phyloP scores from a whole-genome alignment of 495 filamentous ascomycete genomes.

The Xylaria venustula region DNA sequence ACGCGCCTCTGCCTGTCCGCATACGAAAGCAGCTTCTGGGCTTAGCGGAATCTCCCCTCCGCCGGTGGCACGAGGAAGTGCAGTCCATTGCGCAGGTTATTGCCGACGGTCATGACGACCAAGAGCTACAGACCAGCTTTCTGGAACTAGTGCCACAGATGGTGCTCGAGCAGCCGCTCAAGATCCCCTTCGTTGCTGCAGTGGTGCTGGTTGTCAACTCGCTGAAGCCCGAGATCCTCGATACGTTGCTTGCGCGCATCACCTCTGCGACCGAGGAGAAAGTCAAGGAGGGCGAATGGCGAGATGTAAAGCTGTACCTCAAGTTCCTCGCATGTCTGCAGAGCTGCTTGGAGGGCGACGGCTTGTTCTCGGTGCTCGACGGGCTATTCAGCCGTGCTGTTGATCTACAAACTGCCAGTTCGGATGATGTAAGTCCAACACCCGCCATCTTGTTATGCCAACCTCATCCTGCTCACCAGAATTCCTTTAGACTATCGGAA shows the following conservation, averaged over 20 bases:
- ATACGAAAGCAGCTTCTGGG: constrained; percentile 77
- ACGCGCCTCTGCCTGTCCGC: constrained; percentile 72
- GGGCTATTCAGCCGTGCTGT: constrained; percentile 82
- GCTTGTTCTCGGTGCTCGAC: constrained; percentile 80
- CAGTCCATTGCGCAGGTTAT: constrained; percentile 71
- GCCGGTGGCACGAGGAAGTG: constrained; percentile 78
- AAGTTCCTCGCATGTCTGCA: constrained; percentile 85
- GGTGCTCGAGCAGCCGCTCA: constrained; percentile 88
- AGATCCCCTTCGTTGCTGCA: constrained; percentile 88
- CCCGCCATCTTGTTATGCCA: not conserved
- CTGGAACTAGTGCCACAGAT: constrained; percentile 71
- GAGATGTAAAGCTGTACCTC: constrained; percentile 83
- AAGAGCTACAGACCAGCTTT: constrained; percentile 64
- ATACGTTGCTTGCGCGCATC: constrained; percentile 63
- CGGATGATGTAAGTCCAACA: constrained; percentile 72
- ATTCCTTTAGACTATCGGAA: constrained; percentile 61
- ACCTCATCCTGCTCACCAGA: constrained; percentile 6
- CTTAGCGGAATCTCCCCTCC: constrained; percentile 83
- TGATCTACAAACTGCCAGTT: constrained; percentile 85
- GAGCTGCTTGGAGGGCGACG: constrained; percentile 73
- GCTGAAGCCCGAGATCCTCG: constrained; percentile 67
- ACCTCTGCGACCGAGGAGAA: constrained; percentile 56
- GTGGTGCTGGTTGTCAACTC: constrained; percentile 74
- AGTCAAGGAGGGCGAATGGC: constrained; percentile 74
- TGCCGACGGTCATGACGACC: constrained; percentile 76